Evolutionary conservation across 495 filamentous ascomycete genomes (phyloP).

Genomic region (Echria macrotheca): DNA sequence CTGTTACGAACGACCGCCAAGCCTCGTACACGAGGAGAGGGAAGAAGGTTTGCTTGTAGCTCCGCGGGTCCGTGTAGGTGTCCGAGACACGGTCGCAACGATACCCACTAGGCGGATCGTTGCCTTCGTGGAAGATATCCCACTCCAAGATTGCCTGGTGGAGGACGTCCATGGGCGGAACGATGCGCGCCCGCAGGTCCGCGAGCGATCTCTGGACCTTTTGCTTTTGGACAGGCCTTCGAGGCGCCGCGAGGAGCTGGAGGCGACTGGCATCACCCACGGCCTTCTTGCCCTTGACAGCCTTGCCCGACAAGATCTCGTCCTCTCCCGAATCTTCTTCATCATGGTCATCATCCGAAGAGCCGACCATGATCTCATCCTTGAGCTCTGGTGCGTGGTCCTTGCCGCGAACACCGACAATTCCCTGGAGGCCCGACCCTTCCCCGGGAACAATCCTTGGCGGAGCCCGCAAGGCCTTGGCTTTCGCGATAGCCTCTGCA

Average conservation of each 20-base stretch:
- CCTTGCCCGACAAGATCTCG: conserved; percentile 41
- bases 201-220: conserved; percentile 72
- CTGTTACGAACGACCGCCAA: conserved; percentile 88
- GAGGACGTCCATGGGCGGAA: conserved; percentile 79
- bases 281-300: conserved; percentile 32
- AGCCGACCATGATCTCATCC: conserved; percentile 85
- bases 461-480: conserved; percentile 54
- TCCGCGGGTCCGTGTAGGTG: conserved; percentile 63
- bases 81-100: conserved; percentile 71
- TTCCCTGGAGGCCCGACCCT: conserved; percentile 69
- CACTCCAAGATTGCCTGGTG: conserved; percentile 84
- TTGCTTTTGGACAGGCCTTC: conserved; percentile 73
- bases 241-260: conserved; percentile 40
- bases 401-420: conserved; percentile 70
- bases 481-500: conserved; percentile 57
- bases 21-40: conserved; percentile 89
- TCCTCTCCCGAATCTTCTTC: conserved; percentile 44
- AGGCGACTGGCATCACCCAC: conserved; percentile 50
- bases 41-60: conserved; percentile 86
- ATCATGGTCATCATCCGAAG: conserved; percentile 69
- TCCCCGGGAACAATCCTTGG: conserved; percentile 59
- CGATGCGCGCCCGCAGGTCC: conserved; percentile 88
- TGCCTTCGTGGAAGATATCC: conserved; percentile 85
- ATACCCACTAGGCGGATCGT: conserved; percentile 70
- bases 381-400: conserved; percentile 55